Base-by-base conservation (phyloP, 2,329 filamentous ascomycete genomes). In the Teratosphaeria epicoccoides region DNA sequence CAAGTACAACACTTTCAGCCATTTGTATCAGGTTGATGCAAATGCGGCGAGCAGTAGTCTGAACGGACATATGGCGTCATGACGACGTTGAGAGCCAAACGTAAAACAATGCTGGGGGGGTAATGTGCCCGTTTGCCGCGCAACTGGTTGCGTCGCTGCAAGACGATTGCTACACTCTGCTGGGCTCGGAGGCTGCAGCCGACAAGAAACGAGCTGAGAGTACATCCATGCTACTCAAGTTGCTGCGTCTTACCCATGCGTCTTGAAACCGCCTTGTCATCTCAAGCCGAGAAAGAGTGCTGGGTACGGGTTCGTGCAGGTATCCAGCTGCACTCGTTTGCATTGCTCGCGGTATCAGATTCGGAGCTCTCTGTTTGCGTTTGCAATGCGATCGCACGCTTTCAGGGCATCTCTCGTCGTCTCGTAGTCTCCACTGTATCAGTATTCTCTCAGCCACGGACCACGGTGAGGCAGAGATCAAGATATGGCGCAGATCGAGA, bases 1-100 rank as follows among this genome's bases (percentile, higher is more conserved):
- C 23, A 56, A 56, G 45, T 76, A 74, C 58, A 70, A 73, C 22
- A 80, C 79, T 0, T 82, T 82, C 59, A 81, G 76, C 55, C 78
- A 82, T 52, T 37, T 66, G 5, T 65, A 65, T 51, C 61, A 58
- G 49, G 54, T 50, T 17, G 57, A 59, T 46, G 6, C 49, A 40
- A 26, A 47, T 43, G 52, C 56, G 29, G 51, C 49, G 6, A 49
- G 25, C 25, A 24, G 23, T 17, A 28, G 44, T 46, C 14, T 46
- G 17, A 46, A 46, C n/a, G 44, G 44, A 4, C 23, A 10, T 17
- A 28, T 46, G 25, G 44, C 44, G 4, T 46, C 11, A 46, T 40
- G 33, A 20, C 14, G 33, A 12, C n/a, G n/a, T n/a, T 7, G 9
- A 6, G 6, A 28, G 9, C 12, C 6, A 28, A 7, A 6, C 26